Base-by-base conservation (phyloP, 495 filamentous ascomycete species). In the Oidiodendron maius region DNA sequence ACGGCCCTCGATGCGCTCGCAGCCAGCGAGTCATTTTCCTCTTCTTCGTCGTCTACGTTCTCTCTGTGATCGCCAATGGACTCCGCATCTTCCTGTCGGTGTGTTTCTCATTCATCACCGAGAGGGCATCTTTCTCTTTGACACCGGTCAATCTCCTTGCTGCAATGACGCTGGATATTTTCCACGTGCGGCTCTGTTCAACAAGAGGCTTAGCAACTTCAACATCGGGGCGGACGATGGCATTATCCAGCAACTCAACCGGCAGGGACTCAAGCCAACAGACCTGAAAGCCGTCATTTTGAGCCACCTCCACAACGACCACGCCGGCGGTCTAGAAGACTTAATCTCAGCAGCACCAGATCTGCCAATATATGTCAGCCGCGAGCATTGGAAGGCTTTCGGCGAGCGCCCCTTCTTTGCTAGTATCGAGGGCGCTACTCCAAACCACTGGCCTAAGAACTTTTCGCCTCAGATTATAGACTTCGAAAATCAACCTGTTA, bases 291-390 rank as follows among this genome's bases (percentile, higher is more conserved):
- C 40, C 3, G 53, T 65, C 15, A 46, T 67, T 9, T 20, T 67
- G 18, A 58, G 52, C 28, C 64, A 65, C 48, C 44, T 67, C 9
- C 64, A 65, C 44, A 61, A 62, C 26, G 62, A 65, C 36, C 64
- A 67, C 44, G 50, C 52, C 0, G 64, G 62, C 13, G 64, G 64
- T 1, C 38, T 67, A 21, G 48, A 56, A 43, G 62, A 67, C 32
- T 41, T 67, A 1, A 37, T 52, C 18, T n/a, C n/a, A n/a, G n/a
- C n/a, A n/a, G n/a, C n/a, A n/a, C n/a, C n/a, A n/a, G 50, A 53
- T 26, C 28, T 59, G 5, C 59, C 57, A 1, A 49, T 62, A 11
- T 61, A 57, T 17, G 24, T 46, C 20, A 58, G 55, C 20, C 48
- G 51, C 3, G 57, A 62, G 37, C 61, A 67, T 32, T 62, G 62